These are phyloP conservation scores for Talinum fruticosum DNA, from an alignment of 148 eudicot genomes.

Conservation along the genomic window DNA sequence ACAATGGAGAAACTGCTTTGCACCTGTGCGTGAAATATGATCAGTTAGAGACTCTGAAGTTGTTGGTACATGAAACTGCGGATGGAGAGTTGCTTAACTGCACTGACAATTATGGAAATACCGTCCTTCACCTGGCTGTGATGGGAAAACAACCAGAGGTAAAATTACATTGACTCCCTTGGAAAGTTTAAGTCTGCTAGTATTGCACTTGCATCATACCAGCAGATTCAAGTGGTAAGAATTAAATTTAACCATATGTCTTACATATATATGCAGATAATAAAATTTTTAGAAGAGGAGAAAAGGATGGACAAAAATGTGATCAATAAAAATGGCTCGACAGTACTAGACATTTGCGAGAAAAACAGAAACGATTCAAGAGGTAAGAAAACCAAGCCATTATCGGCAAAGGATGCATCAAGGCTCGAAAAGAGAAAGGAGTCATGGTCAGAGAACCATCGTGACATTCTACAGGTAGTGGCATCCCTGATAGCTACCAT, in stretches of 20 bases:
- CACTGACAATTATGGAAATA: slow-evolving; percentile 23
- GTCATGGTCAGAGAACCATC: slow-evolving; percentile 11
- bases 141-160: slow-evolving; percentile 10
- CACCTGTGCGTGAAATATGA: slow-evolving; percentile 30
- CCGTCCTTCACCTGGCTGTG: slow-evolving; percentile 29
- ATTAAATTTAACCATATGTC: no score
- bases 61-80: neutral
- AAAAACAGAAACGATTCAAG: neutral
- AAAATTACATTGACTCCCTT: no score
- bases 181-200: no score
- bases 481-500: slow-evolving; percentile 18
- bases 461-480: slow-evolving; percentile 4
- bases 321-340: slow-evolving; percentile 7
- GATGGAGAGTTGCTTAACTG: slow-evolving; percentile 14
- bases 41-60: slow-evolving; percentile 7
- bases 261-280: no score
- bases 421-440: neutral
- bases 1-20: slow-evolving; percentile 7
- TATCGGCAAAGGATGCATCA: neutral
- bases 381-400: neutral
- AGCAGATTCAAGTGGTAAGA: no score
- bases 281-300: no score
- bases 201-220: no score
- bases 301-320: neutral
- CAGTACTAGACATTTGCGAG: slow-evolving; percentile 1